These are phyloP conservation scores for Podospora fimiseda DNA, from an alignment of 495 filamentous ascomycete genomes.

Conservation along the genomic window DNA sequence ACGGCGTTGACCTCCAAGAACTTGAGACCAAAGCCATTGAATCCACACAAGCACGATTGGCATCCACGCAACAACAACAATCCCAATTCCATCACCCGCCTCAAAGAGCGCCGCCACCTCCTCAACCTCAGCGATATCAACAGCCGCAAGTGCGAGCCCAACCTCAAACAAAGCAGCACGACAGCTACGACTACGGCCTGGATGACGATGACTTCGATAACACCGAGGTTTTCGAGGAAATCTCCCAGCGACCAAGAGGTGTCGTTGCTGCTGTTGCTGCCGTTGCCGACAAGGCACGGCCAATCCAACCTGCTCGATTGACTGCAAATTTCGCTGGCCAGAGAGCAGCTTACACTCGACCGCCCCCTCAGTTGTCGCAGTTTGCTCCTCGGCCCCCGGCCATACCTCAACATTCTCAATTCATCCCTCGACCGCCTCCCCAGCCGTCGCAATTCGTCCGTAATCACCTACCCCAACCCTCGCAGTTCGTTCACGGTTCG, in stretches of 20 bases:
- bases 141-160: conserved; percentile 3
- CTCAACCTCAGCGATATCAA: neutral
- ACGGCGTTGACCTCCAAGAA: conserved; percentile 40
- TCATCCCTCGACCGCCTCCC: conserved; percentile 10
- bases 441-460: conserved; percentile 24
- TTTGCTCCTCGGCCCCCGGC: conserved; percentile 8
- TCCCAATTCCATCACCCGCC: neutral
- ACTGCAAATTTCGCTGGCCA: neutral
- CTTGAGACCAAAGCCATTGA: conserved; percentile 45
- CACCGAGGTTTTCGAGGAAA: conserved; percentile 25
- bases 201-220: conserved; percentile 30
- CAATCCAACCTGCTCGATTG: neutral
- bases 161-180: neutral
- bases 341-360: conserved; percentile 1
- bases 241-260: conserved; percentile 7
- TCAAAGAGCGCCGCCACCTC: neutral
- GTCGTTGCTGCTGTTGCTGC: neutral
- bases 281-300: neutral
- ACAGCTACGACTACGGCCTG: conserved; percentile 13
- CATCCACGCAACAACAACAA: conserved; percentile 19
- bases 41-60: conserved; percentile 34
- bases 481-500: conserved; percentile 19
- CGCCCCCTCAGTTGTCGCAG: conserved; percentile 14
- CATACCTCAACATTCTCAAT: conserved; percentile 16
- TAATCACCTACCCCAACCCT: neutral